Percentiles rank a stretch among this genome's conserved stretches.
Conservation (phyloP, 805 yeast genomes). For the Wickerhamomyces bisporus region DNA sequence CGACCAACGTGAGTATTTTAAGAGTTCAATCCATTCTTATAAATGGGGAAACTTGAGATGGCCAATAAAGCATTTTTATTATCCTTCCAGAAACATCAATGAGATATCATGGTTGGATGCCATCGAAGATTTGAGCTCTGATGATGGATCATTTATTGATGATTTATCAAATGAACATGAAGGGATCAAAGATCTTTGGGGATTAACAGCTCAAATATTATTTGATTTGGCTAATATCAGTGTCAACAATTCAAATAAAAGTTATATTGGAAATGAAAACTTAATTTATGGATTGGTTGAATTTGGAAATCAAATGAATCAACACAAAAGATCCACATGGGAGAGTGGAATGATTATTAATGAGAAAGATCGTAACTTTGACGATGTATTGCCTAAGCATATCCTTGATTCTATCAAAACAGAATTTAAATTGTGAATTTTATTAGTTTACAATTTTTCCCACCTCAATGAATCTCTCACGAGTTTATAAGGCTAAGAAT, state of each 20-base stretch:
- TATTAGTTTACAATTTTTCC: too few relatives aligned
- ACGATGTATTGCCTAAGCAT: conserved; percentile 29
- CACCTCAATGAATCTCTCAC: too few relatives aligned
- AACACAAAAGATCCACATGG: conserved; percentile 42
- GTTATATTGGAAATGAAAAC: conserved; percentile 58
- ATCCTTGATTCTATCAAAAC: conserved; percentile 14
- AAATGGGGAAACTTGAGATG: conserved; percentile 74
- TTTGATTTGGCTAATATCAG: conserved; percentile 61
- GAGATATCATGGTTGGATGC: conserved; percentile 64
- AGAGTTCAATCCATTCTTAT: conserved; percentile 28
- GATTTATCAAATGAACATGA: conserved; percentile 24
- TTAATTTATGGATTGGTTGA: conserved; percentile 52
- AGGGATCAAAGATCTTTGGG: conserved; percentile 73
- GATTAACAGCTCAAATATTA: conserved; percentile 73
- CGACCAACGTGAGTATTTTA: conserved; percentile 27
- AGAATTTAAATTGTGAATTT: conserved; percentile 12
- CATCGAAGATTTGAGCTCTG: conserved; percentile 55
- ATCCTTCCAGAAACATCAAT: conserved; percentile 45
- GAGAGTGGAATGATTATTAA: conserved; percentile 49
- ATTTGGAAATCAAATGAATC: conserved; percentile 49
- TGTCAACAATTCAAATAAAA: conserved; percentile 27
- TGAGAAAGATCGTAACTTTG: conserved; percentile 21
- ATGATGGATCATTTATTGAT: conserved; percentile 34
- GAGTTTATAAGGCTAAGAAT: too few relatives aligned
- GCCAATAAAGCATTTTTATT: conserved; percentile 57